Percentiles rank a stretch among this genome's conserved stretches.
phyloP scores from a whole-genome alignment of 1,139 yeast species.

The Hansenula sp. region DNA sequence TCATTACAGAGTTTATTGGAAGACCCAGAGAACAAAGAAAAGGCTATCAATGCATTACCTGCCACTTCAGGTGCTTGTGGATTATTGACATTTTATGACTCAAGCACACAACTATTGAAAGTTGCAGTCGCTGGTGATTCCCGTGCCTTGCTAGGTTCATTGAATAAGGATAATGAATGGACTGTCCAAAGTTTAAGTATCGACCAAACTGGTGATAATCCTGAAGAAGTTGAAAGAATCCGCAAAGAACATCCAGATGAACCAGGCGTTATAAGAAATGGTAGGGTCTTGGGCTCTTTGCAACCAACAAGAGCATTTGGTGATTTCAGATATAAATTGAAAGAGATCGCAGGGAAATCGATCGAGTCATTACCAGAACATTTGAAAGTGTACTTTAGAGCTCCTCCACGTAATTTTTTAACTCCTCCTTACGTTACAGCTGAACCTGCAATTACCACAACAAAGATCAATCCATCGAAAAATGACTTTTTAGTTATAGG shows the following conservation, averaged over 20 bases:
- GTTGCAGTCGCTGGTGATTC: conserved; percentile 98
- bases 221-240: conserved; percentile 81
- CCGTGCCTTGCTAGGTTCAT: conserved; percentile 81
- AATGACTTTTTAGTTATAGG: conserved; percentile 91
- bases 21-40: conserved; percentile 50
- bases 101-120: conserved; percentile 63
- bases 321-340: conserved; percentile 87
- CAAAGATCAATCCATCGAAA: conserved; percentile 64
- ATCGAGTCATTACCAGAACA: conserved; percentile 68
- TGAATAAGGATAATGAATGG: conserved; percentile 67
- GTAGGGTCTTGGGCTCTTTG: conserved; percentile 88
- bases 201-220: conserved; percentile 94
- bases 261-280: conserved; percentile 76
- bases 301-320: conserved; percentile 98
- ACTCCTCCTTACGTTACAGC: conserved; percentile 99
- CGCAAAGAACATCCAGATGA: conserved; percentile 90
- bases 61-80: conserved; percentile 97
- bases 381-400: conserved; percentile 77
- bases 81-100: conserved; percentile 79
- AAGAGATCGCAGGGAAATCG: conserved; percentile 43
- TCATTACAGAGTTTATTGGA: conserved; percentile 67
- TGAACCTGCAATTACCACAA: conserved; percentile 86
- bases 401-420: conserved; percentile 70
- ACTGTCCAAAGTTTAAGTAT: conserved; percentile 80
- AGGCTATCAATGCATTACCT: conserved; percentile 67